These are phyloP conservation scores for Pisolithus tinctorius DNA, from an alignment of 768 basidiomycete genomes.

Conservation along the genomic window DNA sequence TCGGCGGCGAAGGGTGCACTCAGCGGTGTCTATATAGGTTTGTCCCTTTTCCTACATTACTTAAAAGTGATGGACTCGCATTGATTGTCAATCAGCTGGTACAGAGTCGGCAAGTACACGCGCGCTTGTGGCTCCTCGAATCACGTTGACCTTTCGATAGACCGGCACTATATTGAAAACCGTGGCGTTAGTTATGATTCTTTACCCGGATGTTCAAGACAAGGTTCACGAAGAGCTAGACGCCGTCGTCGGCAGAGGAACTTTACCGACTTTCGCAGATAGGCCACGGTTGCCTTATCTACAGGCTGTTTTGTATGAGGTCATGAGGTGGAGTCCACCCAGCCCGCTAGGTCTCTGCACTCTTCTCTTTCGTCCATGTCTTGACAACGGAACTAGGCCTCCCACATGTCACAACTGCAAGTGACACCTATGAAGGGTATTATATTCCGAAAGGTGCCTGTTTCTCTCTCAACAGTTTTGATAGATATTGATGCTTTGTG, in stretches of 20 bases:
- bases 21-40: constrained; percentile 1
- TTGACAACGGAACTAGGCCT: background rate
- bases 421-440: constrained; percentile 15
- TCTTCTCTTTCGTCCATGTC: no score
- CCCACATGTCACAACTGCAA: constrained; percentile 1
- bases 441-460: constrained; percentile 15
- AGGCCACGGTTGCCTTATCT: constrained; percentile 1
- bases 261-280: constrained; percentile 1
- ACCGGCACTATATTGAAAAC: constrained; percentile 1
- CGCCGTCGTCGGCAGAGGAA: background rate
- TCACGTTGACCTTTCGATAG: background rate
- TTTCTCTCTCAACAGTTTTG: background rate
- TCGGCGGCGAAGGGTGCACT: background rate
- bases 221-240: constrained; percentile 5
- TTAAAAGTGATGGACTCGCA: no score
- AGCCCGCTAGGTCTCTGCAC: constrained; percentile 1
- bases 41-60: background rate
- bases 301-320: constrained; percentile 5
- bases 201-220: constrained; percentile 7
- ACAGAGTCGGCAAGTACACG: background rate
- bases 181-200: constrained; percentile 1
- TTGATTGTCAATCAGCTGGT: background rate
- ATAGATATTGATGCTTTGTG: background rate
- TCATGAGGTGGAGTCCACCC: constrained; percentile 2
- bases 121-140: background rate